Conservation (phyloP, 441 rosid genomes). For the Daphne laureola region DNA sequence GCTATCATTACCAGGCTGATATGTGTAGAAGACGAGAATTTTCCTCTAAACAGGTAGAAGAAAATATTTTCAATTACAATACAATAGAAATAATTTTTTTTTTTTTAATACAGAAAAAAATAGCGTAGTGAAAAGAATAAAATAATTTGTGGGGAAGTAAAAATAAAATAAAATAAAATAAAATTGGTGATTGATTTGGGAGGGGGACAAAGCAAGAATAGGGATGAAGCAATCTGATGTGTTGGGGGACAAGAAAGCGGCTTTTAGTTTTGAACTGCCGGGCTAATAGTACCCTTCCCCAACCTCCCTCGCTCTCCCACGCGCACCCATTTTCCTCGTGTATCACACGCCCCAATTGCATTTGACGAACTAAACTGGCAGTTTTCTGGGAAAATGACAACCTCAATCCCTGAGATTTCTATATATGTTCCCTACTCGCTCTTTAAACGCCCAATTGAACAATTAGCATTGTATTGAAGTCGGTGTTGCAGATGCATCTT, state of each 20-base stretch:
- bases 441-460: too few relatives aligned
- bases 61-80: too few relatives aligned
- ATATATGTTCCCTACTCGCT: background rate
- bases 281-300: conserved; percentile 19
- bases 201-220: conserved; percentile 38
- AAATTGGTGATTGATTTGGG: background rate
- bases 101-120: background rate
- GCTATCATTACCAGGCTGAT: too few relatives aligned
- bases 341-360: background rate
- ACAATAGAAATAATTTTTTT: too few relatives aligned
- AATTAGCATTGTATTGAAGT: too few relatives aligned
- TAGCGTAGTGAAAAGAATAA: background rate
- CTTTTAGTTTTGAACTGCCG: conserved; percentile 39
- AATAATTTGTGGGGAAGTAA: conserved; percentile 1
- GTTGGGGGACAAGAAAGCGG: conserved; percentile 49
- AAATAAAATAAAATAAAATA: too few relatives aligned
- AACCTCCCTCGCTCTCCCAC: conserved; percentile 1
- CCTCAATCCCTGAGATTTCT: too few relatives aligned
- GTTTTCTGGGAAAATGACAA: background rate
- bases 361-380: background rate
- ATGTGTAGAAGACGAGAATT: too few relatives aligned
- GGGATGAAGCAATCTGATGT: conserved; percentile 29
- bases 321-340: background rate
- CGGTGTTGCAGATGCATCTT: too few relatives aligned
- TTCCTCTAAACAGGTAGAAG: too few relatives aligned